Conservation (phyloP, 2,329 filamentous ascomycete genomes). For the Aspergillus novofumigatus region DNA sequence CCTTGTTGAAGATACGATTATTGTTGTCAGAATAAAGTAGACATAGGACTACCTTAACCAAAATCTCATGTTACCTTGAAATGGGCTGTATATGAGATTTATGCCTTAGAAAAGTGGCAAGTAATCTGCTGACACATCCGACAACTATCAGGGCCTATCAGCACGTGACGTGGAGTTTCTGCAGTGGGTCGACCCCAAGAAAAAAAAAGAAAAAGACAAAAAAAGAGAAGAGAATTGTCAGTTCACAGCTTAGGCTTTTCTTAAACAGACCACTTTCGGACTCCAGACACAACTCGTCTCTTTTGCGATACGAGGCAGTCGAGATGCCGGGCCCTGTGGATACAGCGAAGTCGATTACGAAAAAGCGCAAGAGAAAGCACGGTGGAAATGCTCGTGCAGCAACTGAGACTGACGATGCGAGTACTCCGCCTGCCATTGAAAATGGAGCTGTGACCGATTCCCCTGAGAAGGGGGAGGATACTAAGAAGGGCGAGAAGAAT, state of each 20-base stretch:
- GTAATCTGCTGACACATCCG: not conserved
- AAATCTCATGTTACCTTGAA: too few relatives aligned
- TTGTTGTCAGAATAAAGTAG: not conserved
- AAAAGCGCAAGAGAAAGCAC: conserved; percentile 47
- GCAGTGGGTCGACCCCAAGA: conserved; percentile 1
- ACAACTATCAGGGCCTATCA: conserved; percentile 18
- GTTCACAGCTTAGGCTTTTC: conserved; percentile 5
- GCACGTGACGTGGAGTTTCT: conserved; percentile 30
- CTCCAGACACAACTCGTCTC: conserved; percentile 5
- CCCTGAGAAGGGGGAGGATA: conserved; percentile 17
- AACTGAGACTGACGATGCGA: conserved; percentile 23
- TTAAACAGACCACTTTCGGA: conserved; percentile 2
- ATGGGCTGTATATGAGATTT: not conserved
- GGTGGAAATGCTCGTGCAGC: conserved; percentile 18
- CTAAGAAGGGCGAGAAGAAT: conserved; percentile 16
- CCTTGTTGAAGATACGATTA: not conserved
- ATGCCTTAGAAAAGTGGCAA: conserved; percentile 13
- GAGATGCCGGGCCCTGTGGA: conserved; percentile 36
- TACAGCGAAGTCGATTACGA: conserved; percentile 34
- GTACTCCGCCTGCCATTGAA: conserved; percentile 22
- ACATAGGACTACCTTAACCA: not conserved
- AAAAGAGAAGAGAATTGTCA: conserved; percentile 22
- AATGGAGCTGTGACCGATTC: conserved; percentile 16
- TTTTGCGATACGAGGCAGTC: conserved; percentile 10
- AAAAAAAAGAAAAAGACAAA: conserved; percentile 24